phyloP scores from a whole-genome alignment of 345 rosid species.

The Acer campestre region DNA sequence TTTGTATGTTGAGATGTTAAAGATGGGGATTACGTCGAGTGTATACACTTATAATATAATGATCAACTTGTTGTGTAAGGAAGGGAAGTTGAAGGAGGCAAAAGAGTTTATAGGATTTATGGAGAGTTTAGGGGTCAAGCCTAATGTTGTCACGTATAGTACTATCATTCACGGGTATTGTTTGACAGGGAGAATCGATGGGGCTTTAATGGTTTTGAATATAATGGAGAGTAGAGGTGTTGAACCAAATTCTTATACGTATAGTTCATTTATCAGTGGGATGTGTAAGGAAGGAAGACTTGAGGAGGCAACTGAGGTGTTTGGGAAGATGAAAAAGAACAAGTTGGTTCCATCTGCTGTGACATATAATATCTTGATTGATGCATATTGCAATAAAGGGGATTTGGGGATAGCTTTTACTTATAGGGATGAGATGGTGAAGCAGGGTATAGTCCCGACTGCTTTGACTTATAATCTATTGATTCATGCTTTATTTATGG shows the following conservation, averaged over 20 bases:
- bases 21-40: constrained; percentile 74
- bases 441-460: constrained; percentile 60
- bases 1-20: constrained; percentile 89
- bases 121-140: constrained; percentile 73
- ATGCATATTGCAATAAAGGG: constrained; percentile 71
- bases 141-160: constrained; percentile 75
- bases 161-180: constrained; percentile 80
- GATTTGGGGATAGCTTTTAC: constrained; percentile 62
- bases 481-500: constrained; percentile 83
- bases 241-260: constrained; percentile 69
- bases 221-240: constrained; percentile 65
- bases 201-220: constrained; percentile 63
- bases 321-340: constrained; percentile 59
- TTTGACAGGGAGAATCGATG: constrained; percentile 61
- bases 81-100: constrained; percentile 80
- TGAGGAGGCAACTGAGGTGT: constrained; percentile 57
- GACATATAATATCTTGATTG: constrained; percentile 76
- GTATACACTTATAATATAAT: constrained; percentile 81
- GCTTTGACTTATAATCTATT: constrained; percentile 77
- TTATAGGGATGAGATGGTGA: constrained; percentile 79
- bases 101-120: constrained; percentile 56
- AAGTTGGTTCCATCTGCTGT: constrained; percentile 77
- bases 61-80: constrained; percentile 87
- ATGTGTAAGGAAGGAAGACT: constrained; percentile 78
- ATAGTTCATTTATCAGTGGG: constrained; percentile 72